Evolutionary conservation across 2,329 filamentous ascomycete genomes (phyloP), one percentile per base, ranked within the genome.

Genomic region (Sordariomycetes sp.): DNA sequence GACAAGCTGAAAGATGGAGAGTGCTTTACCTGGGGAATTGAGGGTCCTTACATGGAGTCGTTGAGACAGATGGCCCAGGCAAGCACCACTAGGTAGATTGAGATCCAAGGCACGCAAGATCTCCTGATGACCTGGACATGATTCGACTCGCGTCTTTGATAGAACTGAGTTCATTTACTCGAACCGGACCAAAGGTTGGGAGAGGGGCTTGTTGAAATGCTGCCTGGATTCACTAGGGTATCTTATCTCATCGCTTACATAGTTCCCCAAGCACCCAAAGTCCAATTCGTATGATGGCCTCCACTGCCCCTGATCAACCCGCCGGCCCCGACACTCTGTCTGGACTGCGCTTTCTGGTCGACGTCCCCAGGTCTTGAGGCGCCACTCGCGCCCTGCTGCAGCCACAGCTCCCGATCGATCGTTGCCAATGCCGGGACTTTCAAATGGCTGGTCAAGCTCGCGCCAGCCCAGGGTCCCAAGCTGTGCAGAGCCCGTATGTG

Each of bases 391-490:
- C 84, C 84, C 42, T 85, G 70, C 44, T 76, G 75, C 30, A 79
- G 52, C 68, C 84, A 90, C 21, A 74, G 63, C 6, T 90, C 84
- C 18, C 79, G 66, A 41, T 87, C 83, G 15, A 88, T 63, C 20
- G 79, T 72, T 3, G 80, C 79, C 34, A 85, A 68, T 3, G 82
- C 76, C 23, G 75, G 72, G 4, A 86, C 66, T 37, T 79, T 80
- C 38, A 87, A 61, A 43, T 80, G 75, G 3, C 79, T 72, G 14
- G 82, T 59, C 35, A 90, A 50, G 50, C 82, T 86, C 4, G 77
- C 83, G 9, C 84, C 84, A 15, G 73, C 71, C 82, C 83, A 90
- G 3, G 82, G 63, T 0, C 84, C 84, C 2, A 88, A 57, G 1
- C 79, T 78, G 40, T 84, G 76, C 3, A 86, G 60, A 3, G 71